Percentiles rank a stretch among this genome's conserved stretches.
Conservation (phyloP, 192 early-diverging fungal genomes). For the Rhizoclosmatium globosum region DNA sequence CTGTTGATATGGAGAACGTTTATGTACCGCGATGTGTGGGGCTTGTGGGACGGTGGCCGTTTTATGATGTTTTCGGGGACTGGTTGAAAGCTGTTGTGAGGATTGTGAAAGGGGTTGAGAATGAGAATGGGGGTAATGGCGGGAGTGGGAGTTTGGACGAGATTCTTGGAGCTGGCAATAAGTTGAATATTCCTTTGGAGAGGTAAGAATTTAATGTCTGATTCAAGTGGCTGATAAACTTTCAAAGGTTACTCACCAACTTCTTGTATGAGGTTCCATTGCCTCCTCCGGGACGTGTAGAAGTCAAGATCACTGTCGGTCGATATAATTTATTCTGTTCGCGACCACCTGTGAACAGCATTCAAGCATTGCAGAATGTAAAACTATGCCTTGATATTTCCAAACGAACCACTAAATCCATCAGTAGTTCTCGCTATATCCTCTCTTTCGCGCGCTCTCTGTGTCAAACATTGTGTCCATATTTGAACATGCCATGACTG, state of each 20-base stretch:
- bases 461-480: slow-evolving; percentile 69
- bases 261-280: slow-evolving; percentile 76
- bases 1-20: slow-evolving; percentile 63
- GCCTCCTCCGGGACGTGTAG: slow-evolving; percentile 83
- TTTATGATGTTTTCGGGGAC: slow-evolving; percentile 76
- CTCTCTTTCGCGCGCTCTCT: slow-evolving; percentile 75
- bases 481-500: slow-evolving; percentile 75
- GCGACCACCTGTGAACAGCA: slow-evolving; percentile 78
- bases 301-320: slow-evolving; percentile 75
- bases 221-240: neutral
- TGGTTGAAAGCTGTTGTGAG: slow-evolving; percentile 74
- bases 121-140: slow-evolving; percentile 38
- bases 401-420: neutral
- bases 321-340: slow-evolving; percentile 67
- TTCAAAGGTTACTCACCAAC: slow-evolving; percentile 65
- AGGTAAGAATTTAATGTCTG: slow-evolving; percentile 48
- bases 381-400: slow-evolving; percentile 7
- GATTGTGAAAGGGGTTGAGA: slow-evolving; percentile 62
- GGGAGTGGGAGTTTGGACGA: slow-evolving; percentile 5
- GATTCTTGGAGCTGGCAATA: neutral
- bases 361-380: slow-evolving; percentile 81
- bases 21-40: slow-evolving; percentile 77
- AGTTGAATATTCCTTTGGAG: slow-evolving; percentile 56
- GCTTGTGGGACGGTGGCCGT: slow-evolving; percentile 75
- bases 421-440: slow-evolving; percentile 77